phyloP scores from a whole-genome alignment of 306 rosid genomes.

The Quercus bicolor region DNA sequence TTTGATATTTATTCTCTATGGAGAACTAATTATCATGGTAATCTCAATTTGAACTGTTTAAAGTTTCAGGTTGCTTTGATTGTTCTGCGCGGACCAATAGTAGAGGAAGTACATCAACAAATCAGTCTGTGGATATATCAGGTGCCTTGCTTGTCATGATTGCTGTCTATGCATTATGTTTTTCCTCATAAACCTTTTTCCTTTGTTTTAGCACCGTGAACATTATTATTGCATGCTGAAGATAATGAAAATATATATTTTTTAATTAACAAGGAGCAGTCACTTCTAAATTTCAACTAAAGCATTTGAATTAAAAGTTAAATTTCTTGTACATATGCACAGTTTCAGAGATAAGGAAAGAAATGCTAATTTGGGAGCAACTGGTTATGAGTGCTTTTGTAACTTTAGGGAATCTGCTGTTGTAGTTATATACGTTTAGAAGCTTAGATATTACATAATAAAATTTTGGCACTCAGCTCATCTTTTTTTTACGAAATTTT shows the following conservation, averaged over 20 bases:
- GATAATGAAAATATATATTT: slow-evolving; percentile 10
- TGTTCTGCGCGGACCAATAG: slow-evolving; percentile 39
- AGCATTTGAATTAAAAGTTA: too few species aligned
- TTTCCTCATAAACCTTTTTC: slow-evolving; percentile 3
- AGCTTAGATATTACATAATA: neutral
- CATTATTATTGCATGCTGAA: slow-evolving; percentile 10
- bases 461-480: neutral
- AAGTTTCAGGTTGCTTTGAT: slow-evolving; percentile 37
- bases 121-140: slow-evolving; percentile 51
- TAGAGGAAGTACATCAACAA: slow-evolving; percentile 56
- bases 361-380: neutral
- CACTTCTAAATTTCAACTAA: neutral
- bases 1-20: neutral
- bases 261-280: neutral
- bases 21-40: neutral
- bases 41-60: neutral
- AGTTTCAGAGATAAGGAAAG: neutral
- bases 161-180: slow-evolving; percentile 10
- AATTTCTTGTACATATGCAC: neutral
- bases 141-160: slow-evolving; percentile 29
- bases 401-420: neutral
- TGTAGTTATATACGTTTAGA: neutral
- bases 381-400: neutral
- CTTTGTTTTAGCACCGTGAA: slow-evolving; percentile 4
- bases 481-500: slow-evolving; percentile 23